phyloP scores from a whole-genome alignment of 2,329 filamentous ascomycete species.

The Xylaria multiplex region DNA sequence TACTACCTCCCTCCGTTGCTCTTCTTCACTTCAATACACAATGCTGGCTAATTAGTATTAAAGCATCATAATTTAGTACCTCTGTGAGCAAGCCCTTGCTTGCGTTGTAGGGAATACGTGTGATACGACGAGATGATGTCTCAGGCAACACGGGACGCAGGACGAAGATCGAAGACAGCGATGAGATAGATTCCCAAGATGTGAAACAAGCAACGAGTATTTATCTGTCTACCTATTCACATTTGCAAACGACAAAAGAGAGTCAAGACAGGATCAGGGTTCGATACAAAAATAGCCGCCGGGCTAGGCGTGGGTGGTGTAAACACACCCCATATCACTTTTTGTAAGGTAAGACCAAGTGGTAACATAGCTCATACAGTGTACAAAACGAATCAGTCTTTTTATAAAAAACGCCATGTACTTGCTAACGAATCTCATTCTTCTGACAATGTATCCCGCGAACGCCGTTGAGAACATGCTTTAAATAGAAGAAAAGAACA shows the following conservation, averaged over 20 bases:
- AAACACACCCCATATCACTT: neutral
- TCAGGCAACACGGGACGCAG: too few relatives aligned
- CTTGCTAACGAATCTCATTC: conserved; percentile 12
- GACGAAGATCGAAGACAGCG: neutral
- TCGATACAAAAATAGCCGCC: neutral
- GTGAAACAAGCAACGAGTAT: neutral
- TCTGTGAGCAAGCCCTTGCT: too few relatives aligned
- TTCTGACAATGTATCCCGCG: conserved; percentile 21
- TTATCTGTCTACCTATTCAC: neutral
- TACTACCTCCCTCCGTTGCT: too few relatives aligned
- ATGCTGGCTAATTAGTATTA: too few relatives aligned
- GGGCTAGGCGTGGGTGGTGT: neutral
- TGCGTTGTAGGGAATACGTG: too few relatives aligned
- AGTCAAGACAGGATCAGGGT: neutral
- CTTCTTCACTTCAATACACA: too few relatives aligned
- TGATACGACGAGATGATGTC: neutral
- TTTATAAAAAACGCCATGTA: conserved; percentile 15
- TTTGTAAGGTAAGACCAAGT: neutral
- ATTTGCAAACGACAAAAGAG: neutral
- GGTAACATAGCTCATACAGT: neutral
- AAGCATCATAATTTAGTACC: too few relatives aligned
- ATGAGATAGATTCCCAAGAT: neutral
- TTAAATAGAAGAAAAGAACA: conserved; percentile 7
- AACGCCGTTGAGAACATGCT: conserved; percentile 32
- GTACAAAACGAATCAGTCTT: conserved; percentile 22